Evolutionary conservation across 2,329 filamentous ascomycete genomes (phyloP), one percentile per base, ranked within the genome.

Genomic region (Fusarium denticulatum): DNA sequence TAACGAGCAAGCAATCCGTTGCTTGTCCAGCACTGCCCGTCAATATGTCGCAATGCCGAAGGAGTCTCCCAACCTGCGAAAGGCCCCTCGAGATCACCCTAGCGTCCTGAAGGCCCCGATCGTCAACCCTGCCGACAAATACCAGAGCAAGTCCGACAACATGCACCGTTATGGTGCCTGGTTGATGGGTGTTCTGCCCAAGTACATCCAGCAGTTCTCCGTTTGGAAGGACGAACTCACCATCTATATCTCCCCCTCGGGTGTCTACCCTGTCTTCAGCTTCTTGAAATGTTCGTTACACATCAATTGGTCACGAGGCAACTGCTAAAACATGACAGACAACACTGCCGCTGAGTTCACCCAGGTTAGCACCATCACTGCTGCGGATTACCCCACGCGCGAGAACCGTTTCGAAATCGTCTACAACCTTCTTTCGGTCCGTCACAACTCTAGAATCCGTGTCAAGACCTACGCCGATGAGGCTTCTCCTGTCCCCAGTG

Each of bases 391-490:
- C 86, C 96, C 96, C 42, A 98, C 95, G 73, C 92, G 95, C 81
- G 93, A 97, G 83, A 92, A 98, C 85, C 94, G 96, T 69, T 99
- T 99, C 85, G 96, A 99, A 86, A 89, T 99, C 71, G 95, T 99
- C 77, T 99, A 99, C 89, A 98, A 99, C 86, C 85, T 99, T 76
- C 92, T 99, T 72, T 97, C 94, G 77, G 93, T 99, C 79, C 93
- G 96, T 76, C 95, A 98, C 88, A 99, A 99, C 86, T 93, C 95
- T 60, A 93, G 96, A 77, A 96, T 99, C 83, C 91, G 96, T 70
- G 95, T 99, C 81, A 99, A 99, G 91, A 99, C 96, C 53, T 99
- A 99, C 82, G 95, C 96, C 79, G 96, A 99, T 81, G 96, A 99
- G 86, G 94, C 94, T 13, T 94, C 94, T 9, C 95, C 96, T 4